Base-by-base conservation (phyloP, 2,329 filamentous ascomycete species). In the Hypoxylon sp. region DNA sequence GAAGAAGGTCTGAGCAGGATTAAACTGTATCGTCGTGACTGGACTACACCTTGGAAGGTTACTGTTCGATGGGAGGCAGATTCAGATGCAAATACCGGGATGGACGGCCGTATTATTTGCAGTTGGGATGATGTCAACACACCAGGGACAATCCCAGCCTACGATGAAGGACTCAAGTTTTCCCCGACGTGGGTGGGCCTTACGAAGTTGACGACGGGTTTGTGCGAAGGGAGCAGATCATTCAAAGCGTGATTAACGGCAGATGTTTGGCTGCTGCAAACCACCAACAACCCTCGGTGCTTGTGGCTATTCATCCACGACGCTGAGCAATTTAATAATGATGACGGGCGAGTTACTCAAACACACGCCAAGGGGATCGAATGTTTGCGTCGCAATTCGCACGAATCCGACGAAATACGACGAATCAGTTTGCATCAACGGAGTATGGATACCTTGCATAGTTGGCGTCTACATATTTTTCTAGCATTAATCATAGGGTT, bases 61-160 rank as follows among this genome's bases (percentile, higher is more conserved):
- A 83, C 89, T 62, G 79, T 94, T 2, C 77, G 82, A 46, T 91
- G 88, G 87, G 74, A 78, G 47, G 57, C 67, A 11, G 64, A 64
- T 45, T 61, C 45, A 2, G 63, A 64, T 47, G 62, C 70, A 51
- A 69, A 71, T 12, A 64, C 52, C 21, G 42, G 68, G 38, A 67
- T 91, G 23, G 79, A 78, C 57, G 89, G 91, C 1, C 79, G 75
- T 23, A 84, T 92, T 1, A 79, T 87, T 11, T 97, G 94, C 71
- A 76, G 89, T 21, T 97, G 92, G 91, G 91, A 88, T 63, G 94
- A 99, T 73, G 86, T 83, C 32, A 97, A 97, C 65, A 73, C 75
- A 25, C 71, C 73, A 2, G 87, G 83, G 3, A 78, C 79, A 1
- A 91, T 97, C 36, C 92, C 93, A 0, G 92, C 92, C 1, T 81